Conservation (phyloP, 1,284 basidiomycete genomes). For the Leccinum huronense region DNA sequence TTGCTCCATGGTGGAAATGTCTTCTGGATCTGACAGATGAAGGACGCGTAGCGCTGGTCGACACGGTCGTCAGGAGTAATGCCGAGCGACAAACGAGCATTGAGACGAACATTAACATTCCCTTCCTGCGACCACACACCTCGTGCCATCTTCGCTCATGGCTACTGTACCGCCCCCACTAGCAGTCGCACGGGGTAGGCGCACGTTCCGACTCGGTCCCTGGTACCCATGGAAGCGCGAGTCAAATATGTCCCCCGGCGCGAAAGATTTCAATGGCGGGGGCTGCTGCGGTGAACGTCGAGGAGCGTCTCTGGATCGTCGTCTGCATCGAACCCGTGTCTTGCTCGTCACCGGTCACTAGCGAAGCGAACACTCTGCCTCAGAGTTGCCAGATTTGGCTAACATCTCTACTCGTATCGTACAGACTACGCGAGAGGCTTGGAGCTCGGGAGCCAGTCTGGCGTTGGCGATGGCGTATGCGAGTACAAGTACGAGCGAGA, state of each 20-base stretch:
- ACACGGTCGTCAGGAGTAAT: slow-evolving; percentile 17
- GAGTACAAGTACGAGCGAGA: too few relatives aligned
- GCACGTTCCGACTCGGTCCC: slow-evolving; percentile 51
- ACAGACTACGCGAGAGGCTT: slow-evolving; percentile 3
- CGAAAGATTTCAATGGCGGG: slow-evolving; percentile 9
- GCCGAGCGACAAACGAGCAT: slow-evolving; percentile 4
- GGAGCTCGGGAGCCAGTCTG: too few relatives aligned
- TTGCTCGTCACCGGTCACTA: slow-evolving; percentile 3
- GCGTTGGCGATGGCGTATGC: too few relatives aligned
- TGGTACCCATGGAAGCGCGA: slow-evolving; percentile 45
- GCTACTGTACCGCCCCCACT: slow-evolving; percentile 64
- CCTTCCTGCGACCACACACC: slow-evolving; percentile 70
- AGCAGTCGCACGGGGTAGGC: slow-evolving; percentile 53
- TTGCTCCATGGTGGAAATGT: slow-evolving; percentile 44
- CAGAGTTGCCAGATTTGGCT: slow-evolving; percentile 19
- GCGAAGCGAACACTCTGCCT: neutral
- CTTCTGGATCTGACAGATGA: slow-evolving; percentile 49
- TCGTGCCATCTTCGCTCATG: slow-evolving; percentile 59
- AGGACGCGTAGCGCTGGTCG: slow-evolving; percentile 63
- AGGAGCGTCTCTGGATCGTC: slow-evolving; percentile 29
- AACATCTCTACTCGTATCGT: neutral
- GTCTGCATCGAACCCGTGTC: slow-evolving; percentile 3
- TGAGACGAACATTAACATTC: slow-evolving; percentile 63
- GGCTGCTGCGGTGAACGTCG: slow-evolving; percentile 21
- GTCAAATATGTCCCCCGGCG: slow-evolving; percentile 38